Evolutionary conservation across 106 monocot species (phyloP).

Genomic region (Dioscorea zingiberensis): DNA sequence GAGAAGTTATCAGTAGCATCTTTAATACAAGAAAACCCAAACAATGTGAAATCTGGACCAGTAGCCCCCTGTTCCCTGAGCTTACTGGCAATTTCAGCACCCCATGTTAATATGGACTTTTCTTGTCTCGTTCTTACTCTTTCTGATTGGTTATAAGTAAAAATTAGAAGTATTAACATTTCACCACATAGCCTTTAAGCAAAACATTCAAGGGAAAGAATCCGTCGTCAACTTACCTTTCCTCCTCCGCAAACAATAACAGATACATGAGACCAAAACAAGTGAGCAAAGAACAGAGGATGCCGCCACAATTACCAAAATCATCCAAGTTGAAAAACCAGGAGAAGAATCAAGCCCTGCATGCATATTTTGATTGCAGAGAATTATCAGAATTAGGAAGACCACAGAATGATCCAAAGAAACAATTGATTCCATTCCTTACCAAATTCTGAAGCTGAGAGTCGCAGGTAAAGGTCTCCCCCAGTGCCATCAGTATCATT

Average conservation of each 20-base stretch:
- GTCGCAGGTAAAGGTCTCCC: slow-evolving; percentile 4
- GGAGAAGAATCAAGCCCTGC: too few species aligned
- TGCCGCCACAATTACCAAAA: too few species aligned
- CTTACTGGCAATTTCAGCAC: background rate
- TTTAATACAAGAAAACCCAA: slow-evolving; percentile 8
- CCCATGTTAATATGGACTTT: background rate
- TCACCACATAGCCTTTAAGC: background rate
- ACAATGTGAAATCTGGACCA: slow-evolving; percentile 11
- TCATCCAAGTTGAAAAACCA: too few species aligned
- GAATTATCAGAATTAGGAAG: background rate
- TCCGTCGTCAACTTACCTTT: too few species aligned
- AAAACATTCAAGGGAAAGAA: too few species aligned
- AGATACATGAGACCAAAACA: too few species aligned
- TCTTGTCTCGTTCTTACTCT: background rate
- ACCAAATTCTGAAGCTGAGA: slow-evolving; percentile 9
- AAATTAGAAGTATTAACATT: background rate
- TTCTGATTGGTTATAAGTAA: slow-evolving; percentile 3
- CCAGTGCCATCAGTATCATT: background rate
- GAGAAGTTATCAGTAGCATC: slow-evolving; percentile 31
- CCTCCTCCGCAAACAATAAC: too few species aligned
- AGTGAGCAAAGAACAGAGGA: too few species aligned
- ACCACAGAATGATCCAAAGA: background rate
- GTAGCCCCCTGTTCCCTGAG: slow-evolving; percentile 2
- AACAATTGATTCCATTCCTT: background rate
- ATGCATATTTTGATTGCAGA: too few species aligned